Percentiles rank a stretch among this genome's conserved stretches.
Evolutionary conservation across 306 rosid genomes (phyloP).

Genomic region (Chamaecrista fasciculata): DNA sequence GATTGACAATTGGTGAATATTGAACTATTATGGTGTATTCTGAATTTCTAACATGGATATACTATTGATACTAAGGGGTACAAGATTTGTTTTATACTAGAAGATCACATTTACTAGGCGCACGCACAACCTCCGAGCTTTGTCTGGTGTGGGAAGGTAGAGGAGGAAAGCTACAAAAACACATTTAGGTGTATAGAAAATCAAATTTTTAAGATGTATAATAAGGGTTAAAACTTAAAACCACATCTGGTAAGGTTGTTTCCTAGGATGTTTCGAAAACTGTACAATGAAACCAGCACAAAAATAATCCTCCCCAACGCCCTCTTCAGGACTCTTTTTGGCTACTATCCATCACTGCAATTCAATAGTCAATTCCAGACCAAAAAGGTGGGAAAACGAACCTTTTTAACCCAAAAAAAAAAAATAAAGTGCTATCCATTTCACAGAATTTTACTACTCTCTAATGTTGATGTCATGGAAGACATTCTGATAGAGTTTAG

Average conservation of each 20-base stretch:
- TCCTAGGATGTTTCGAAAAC: too few relatives aligned
- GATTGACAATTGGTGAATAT: not conserved
- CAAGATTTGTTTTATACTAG: not conserved
- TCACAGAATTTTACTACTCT: not conserved
- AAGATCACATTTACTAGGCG: not conserved
- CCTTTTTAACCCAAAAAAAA: too few relatives aligned
- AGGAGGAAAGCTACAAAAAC: not conserved
- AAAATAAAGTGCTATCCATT: not conserved
- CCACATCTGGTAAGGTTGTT: too few relatives aligned
- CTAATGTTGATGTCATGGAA: not conserved
- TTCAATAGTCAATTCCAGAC: not conserved
- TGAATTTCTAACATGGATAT: not conserved
- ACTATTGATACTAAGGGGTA: not conserved
- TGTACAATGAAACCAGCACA: too few relatives aligned
- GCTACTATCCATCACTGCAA: not conserved
- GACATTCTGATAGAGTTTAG: not conserved
- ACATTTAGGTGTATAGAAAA: too few relatives aligned
- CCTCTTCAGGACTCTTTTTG: too few relatives aligned
- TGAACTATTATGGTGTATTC: not conserved
- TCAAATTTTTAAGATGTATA: too few relatives aligned
- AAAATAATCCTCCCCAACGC: too few relatives aligned
- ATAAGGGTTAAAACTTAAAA: too few relatives aligned
- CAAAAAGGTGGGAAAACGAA: too few relatives aligned
- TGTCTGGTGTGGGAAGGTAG: not conserved
- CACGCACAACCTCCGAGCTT: not conserved